Evolutionary conservation across 768 basidiomycete species (phyloP), one percentile per base, ranked within the genome.

Genomic region (Hypholoma fasciculare): DNA sequence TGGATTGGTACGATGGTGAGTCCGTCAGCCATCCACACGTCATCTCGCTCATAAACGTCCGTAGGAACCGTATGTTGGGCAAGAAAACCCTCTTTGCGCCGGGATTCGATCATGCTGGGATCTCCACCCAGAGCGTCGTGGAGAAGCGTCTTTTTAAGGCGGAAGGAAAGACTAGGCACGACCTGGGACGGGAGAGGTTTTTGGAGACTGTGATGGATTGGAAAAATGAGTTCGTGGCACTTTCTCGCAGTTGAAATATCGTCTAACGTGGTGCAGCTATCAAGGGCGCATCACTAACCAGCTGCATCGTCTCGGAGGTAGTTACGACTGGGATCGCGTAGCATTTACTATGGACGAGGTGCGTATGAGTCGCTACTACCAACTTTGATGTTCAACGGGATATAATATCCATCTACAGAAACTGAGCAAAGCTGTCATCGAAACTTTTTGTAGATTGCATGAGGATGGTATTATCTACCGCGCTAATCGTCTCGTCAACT

Each of bases 101-200:
- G 0, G 97, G 97, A 14, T 99, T 96, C 68, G 97, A 99, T 73
- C 97, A 99, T 66, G 97, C 97, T 0, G 96, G 96, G 57, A 98
- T 99, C 60, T 96, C 96, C 0, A 98, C 97, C 0, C 97, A 99
- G 73, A 92, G 92, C 46, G 96, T 99, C 14, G 96, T 98, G 1
- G 97, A 98, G 72, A 94, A 94, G 71, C 83, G 95, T 16, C 68
- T 98, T 36, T 90, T 84, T 77, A 99, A 96, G 75, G 72, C 83
- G 1, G 80, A 88, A 36, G 92, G 93, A 1, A 79, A 87, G 72
- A 92, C 91, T 2, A 78, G 96, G 53, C 95, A 98, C 71, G 94
- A 98, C 70, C 82, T 98, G n/a, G 97, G 97, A 0, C 85, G 97
- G 46, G 94, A 96, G 65, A 85, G 81, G 65, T 98, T 99, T 74